Percentiles rank a stretch among this genome's conserved stretches.
Conservation (phyloP, 305 asterid species). For the Plantago lanceolata region DNA sequence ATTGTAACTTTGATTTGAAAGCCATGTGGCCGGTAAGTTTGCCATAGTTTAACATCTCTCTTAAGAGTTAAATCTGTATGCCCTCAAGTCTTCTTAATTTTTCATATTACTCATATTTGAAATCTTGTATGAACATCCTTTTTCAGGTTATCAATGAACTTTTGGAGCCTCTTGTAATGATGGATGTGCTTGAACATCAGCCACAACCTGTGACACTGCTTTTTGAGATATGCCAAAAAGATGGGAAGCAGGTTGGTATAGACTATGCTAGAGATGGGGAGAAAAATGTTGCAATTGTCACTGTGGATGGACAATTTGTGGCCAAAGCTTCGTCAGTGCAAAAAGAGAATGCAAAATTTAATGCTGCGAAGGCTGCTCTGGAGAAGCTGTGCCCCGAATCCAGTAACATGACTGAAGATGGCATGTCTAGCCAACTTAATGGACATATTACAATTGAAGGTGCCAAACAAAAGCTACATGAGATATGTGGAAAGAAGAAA, state of each 20-base stretch:
- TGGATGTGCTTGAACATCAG: slow-evolving; percentile 47
- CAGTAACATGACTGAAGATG: slow-evolving; percentile 6
- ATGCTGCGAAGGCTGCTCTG: slow-evolving; percentile 75
- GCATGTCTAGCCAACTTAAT: slow-evolving; percentile 25
- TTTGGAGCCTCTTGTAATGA: slow-evolving; percentile 60
- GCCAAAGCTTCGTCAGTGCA: slow-evolving; percentile 62
- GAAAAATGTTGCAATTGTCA: slow-evolving; percentile 45
- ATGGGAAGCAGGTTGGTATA: slow-evolving; percentile 53
- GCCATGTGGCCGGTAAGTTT: slow-evolving; percentile 41
- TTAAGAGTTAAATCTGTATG: background rate
- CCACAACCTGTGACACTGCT: slow-evolving; percentile 87
- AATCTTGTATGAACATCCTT: background rate
- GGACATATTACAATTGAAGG: slow-evolving; percentile 43
- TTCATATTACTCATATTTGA: background rate
- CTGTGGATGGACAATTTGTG: slow-evolving; percentile 51
- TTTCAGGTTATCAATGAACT: slow-evolving; percentile 37
- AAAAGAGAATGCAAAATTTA: slow-evolving; percentile 67
- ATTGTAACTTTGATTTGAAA: slow-evolving; percentile 36
- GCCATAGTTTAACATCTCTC: background rate
- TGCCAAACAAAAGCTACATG: slow-evolving; percentile 67
- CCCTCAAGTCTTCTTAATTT: background rate
- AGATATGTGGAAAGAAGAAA: slow-evolving; percentile 64
- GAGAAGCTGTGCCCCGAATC: slow-evolving; percentile 29
- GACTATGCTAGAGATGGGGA: slow-evolving; percentile 39
- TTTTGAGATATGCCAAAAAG: slow-evolving; percentile 61